Base-by-base conservation (phyloP, 1,284 basidiomycete genomes). In the Heliocybe sulcata region DNA sequence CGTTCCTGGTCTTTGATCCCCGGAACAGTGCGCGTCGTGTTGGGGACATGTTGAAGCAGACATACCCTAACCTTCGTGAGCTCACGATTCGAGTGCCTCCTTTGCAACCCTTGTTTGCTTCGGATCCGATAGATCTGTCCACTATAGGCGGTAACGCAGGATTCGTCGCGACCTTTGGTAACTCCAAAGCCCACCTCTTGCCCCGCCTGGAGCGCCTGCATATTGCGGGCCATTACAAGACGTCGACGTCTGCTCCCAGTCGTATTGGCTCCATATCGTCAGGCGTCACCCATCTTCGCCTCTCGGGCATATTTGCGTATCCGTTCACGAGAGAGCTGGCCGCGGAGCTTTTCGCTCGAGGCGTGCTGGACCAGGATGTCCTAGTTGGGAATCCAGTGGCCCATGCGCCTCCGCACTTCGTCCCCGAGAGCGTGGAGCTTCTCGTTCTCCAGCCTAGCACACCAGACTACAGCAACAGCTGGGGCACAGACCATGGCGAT, bases 81-180 rank as follows among this genome's bases (percentile, higher is more conserved):
- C 62, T 67, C 26, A 65, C 66, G n/a, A 55, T 68, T 33, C 65
- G 65, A 12, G 63, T 61, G 11, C 62, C 47, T 26, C 47, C 47
- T 26, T 22, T 49, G 23, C 47, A 49, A n/a, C 47, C 47, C 14
- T 22, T 49, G 16, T 49, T 26, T 22, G 47, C 47, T 49, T 49
- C 47, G 22, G 23, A 25, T 4, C 47, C 47, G 12, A 49, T 49
- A 25, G 47, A 49, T n/a, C 23, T 49, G 63, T 27, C 66, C 63
- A 33, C 62, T 61, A 12, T 4, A 31, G 29, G 29, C 6, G 4
- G 56, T 59, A 2, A 20, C 54, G 23, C 56, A 59, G 47, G 50
- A 16, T 61, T 23, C 48, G 49, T 31, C 51, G 53, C 19, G 53
- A 51, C 22, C 26, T 45, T 10, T 16, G 54, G 42, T 16, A 47